Evolutionary conservation across 176 grass and related monocot genomes (phyloP), one percentile per base, ranked within the genome.

Genomic region (Carex littledalei): DNA sequence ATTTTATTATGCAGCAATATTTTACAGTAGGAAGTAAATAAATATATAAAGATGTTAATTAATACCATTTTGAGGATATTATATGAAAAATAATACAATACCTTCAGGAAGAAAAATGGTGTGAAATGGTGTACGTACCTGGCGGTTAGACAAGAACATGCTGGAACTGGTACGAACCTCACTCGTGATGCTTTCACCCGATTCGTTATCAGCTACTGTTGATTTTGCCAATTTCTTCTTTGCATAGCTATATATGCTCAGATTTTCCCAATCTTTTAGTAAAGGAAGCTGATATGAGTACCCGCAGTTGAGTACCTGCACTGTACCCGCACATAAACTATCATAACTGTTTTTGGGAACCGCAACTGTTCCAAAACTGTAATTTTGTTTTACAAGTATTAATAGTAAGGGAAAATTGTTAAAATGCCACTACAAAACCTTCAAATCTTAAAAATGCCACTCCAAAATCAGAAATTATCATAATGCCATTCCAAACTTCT

Each of bases 71-170:
- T 76, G 47, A 15, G 21, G 13, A n/a, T 60, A 8, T 20, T 1
- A n/a, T 24, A 63, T 67, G 39, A 32, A 43, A 18, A n/a, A 18
- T 35, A 31, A 21, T 87, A 71, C 31, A 61, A 2, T 87, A 94
- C 90, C 88, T 81, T 53, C 57, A 81, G 90, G 87, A 63, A 92
- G 85, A 63, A 92, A 81, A 22, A 65, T 83, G 59, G 10, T 12
- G 39, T 7, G 6, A 7, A 43, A 6, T 1, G 41, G 41, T 29
- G 16, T 86, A 86, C 76, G 16, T 86, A 86, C 85, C 85, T 86
- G 85, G 37, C 47, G 72, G 45, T 86, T 86, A 18, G 6, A 37
- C 43, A 86, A 86, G 85, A 86, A 86, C 85, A 86, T 86, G 63
- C 77, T 50, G 21, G 85, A 86, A 32, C 76, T 86, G 75, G 85